Base-by-base conservation (phyloP, 2,329 filamentous ascomycete species). In the Lomentospora prolificans region DNA sequence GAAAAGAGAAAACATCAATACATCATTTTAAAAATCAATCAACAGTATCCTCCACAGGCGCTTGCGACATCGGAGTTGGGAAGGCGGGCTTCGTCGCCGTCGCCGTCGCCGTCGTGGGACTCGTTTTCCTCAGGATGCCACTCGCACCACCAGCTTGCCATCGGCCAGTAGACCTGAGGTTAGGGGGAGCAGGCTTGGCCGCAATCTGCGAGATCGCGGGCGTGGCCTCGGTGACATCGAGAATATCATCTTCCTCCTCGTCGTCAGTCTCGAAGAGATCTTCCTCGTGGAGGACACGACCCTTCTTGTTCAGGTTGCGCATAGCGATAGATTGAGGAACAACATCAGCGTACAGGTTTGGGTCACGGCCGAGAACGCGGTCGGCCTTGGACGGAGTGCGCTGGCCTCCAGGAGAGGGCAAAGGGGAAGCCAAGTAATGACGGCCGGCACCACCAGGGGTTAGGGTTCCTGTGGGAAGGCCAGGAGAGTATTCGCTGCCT, bases 281-380 rank as follows among this genome's bases (percentile, higher is more conserved):
- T 30, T 65, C 52, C 69, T 75, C 63, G 60, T 74, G 59, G 17
- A 46, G 10, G 27, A 73, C 60, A 30, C 76, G 60, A 10, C 70
- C 70, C 51, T 69, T 69, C 10, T 78, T 78, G 9, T 69, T 66
- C 1, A 72, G 70, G 59, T 71, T 78, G 12, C 80, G 69, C 3
- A 75, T 72, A 24, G 69, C 70, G 72, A 81, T 70, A 1, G 72
- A 70, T 39, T 64, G 66, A 27, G 72, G 66, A 51, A 72, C 70
- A 44, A 70, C 70, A 60, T 83, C 78, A 8, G 70, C 74, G 61
- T 82, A 82, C 12, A 79, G 65, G 61, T 74, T 77, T 9, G 79
- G 78, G 57, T 81, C 79, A 3, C 80, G 75, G 33, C 80, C 80
- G 2, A 83, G 71, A 2, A 83, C 69, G 28, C 79, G 75, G 61